Percentiles rank a stretch among this genome's conserved stretches.
Conservation (phyloP, 306 rosid species). For the Prosopis cineraria region DNA sequence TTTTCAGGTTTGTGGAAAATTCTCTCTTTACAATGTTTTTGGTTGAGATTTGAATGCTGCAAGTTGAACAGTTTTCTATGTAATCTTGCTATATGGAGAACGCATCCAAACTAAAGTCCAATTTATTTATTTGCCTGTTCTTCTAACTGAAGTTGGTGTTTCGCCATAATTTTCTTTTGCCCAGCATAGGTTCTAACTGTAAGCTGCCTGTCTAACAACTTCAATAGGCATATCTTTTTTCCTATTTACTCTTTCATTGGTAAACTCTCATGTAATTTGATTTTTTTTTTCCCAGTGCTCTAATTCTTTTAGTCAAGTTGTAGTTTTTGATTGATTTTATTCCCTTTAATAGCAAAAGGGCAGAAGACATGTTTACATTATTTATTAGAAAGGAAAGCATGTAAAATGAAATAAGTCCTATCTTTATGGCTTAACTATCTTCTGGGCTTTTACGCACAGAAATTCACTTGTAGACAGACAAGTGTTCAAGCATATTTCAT, state of each 20-base stretch:
- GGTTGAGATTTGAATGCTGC: conserved; percentile 17
- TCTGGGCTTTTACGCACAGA: conserved; percentile 6
- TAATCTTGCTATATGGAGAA: background rate
- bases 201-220: conserved; percentile 22
- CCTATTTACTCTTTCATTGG: background rate
- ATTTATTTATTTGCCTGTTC: background rate
- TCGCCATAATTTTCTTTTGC: background rate
- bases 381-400: conserved; percentile 1
- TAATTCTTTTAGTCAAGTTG: conserved; percentile 6
- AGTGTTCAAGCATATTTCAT: background rate
- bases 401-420: background rate
- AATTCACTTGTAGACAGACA: background rate
- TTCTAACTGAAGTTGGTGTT: background rate
- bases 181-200: background rate
- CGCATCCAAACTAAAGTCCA: background rate
- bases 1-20: conserved; percentile 74
- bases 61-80: conserved; percentile 28
- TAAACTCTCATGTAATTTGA: background rate
- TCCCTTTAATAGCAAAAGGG: conserved; percentile 9
- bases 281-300: background rate
- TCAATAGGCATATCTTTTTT: background rate
- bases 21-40: conserved; percentile 14
- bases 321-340: background rate
- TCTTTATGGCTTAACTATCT: background rate
- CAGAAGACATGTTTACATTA: background rate